Conservation (phyloP, 345 rosid genomes). For the Limnanthes douglasii region DNA sequence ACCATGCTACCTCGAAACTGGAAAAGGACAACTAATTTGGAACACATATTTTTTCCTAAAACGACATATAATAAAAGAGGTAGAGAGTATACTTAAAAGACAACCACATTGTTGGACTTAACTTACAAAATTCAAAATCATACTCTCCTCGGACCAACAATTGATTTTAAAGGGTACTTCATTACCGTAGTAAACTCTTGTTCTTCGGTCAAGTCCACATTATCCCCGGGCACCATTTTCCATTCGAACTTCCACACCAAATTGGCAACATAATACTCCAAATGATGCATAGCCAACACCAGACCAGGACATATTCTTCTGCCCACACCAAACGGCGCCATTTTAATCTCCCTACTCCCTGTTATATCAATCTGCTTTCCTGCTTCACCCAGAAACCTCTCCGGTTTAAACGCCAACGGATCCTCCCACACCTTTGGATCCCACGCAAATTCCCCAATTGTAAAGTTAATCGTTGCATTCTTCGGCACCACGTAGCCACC, state of each 20-base stretch:
- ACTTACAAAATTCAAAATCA: too few species aligned
- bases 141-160: constrained; percentile 1
- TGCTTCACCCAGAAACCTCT: constrained; percentile 1
- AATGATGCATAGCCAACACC: constrained; percentile 6
- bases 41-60: too few species aligned
- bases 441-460: constrained; percentile 7
- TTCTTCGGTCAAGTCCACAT: constrained; percentile 11
- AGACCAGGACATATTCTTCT: constrained; percentile 13
- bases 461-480: constrained; percentile 8
- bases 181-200: constrained; percentile 4
- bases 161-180: constrained; percentile 5
- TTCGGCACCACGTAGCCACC: constrained; percentile 8
- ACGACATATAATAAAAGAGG: too few species aligned
- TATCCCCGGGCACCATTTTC: constrained; percentile 1
- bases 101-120: too few species aligned
- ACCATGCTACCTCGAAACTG: too few species aligned
- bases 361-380: neutral
- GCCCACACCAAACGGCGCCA: constrained; percentile 15
- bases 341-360: constrained; percentile 9
- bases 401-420: constrained; percentile 11
- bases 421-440: constrained; percentile 13
- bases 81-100: too few species aligned
- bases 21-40: too few species aligned
- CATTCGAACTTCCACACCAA: constrained; percentile 9
- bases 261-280: constrained; percentile 14